Percentiles rank a stretch among this genome's conserved stretches.
These are phyloP conservation scores for Populus nigra DNA, from an alignment of 345 rosid genomes.

Conservation along the genomic window DNA sequence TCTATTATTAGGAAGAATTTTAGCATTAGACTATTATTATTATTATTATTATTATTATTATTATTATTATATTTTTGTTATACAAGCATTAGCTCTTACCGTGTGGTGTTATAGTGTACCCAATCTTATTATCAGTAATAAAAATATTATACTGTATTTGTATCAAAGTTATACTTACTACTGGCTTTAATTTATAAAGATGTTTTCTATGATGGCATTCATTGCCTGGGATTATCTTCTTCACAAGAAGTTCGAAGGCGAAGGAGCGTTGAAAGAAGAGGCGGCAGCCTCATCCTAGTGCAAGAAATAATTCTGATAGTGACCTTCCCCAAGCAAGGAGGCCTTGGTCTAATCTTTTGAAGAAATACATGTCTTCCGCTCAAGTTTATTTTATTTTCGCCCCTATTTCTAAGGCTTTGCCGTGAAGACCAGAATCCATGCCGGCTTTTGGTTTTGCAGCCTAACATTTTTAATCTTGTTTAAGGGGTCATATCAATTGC, in stretches of 20 bases:
- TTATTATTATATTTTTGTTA: too few species aligned
- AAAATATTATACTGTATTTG: too few species aligned
- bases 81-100: too few species aligned
- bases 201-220: background rate
- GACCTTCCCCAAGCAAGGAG: background rate
- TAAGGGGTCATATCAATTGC: background rate
- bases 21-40: too few species aligned
- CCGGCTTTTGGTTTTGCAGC: conserved; percentile 3
- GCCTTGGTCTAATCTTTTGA: background rate
- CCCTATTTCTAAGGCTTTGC: background rate
- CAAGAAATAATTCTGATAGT: background rate
- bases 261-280: background rate
- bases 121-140: too few species aligned
- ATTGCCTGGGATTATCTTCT: background rate
- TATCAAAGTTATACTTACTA: too few species aligned
- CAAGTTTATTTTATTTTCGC: background rate
- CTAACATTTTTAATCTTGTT: conserved; percentile 13
- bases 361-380: background rate
- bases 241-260: background rate
- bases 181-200: too few species aligned
- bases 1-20: too few species aligned
- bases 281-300: background rate
- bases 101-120: too few species aligned
- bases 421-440: background rate
- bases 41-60: too few species aligned